Conservation (phyloP, 1,284 basidiomycete species). For the Irpex sp. region DNA sequence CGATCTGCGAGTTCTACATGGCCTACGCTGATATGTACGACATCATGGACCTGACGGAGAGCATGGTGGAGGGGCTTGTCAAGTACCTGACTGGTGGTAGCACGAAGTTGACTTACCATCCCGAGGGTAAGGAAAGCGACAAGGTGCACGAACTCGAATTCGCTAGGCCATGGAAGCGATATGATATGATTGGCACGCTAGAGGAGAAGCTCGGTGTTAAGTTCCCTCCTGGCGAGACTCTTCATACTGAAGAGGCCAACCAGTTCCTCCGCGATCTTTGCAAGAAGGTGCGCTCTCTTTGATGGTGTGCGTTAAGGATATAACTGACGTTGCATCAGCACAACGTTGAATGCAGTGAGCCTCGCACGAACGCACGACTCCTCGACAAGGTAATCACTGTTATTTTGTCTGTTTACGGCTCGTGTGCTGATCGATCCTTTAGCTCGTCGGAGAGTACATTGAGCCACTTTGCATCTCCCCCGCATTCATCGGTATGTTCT, state of each 20-base stretch:
- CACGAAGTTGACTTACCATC: slow-evolving; percentile 87
- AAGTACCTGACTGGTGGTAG: slow-evolving; percentile 81
- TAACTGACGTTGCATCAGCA: slow-evolving; percentile 50
- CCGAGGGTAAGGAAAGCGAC: slow-evolving; percentile 82
- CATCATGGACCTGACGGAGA: slow-evolving; percentile 96
- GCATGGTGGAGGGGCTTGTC: slow-evolving; percentile 89
- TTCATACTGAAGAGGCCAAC: slow-evolving; percentile 89
- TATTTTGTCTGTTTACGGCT: background rate
- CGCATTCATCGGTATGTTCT: slow-evolving; percentile 80
- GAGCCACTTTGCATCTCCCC: slow-evolving; percentile 97
- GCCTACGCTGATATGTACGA: slow-evolving; percentile 99
- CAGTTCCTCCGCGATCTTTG: slow-evolving; percentile 86
- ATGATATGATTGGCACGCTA: slow-evolving; percentile 96
- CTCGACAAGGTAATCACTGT: slow-evolving; percentile 79
- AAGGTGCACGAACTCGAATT: slow-evolving; percentile 86
- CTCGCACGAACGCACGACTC: slow-evolving; percentile 91
- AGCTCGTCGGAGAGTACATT: slow-evolving; percentile 97
- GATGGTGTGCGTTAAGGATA: background rate
- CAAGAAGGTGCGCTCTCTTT: slow-evolving; percentile 55
- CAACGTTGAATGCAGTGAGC: slow-evolving; percentile 96
- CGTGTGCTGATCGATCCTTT: slow-evolving; percentile 8
- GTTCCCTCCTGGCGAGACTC: slow-evolving; percentile 91
- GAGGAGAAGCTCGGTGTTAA: slow-evolving; percentile 92
- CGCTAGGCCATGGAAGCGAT: slow-evolving; percentile 96
- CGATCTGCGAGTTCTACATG: slow-evolving; percentile 99